Evolutionary conservation across 345 rosid species (phyloP), one percentile per base, ranked within the genome.

Genomic region (Corymbia maculata): DNA sequence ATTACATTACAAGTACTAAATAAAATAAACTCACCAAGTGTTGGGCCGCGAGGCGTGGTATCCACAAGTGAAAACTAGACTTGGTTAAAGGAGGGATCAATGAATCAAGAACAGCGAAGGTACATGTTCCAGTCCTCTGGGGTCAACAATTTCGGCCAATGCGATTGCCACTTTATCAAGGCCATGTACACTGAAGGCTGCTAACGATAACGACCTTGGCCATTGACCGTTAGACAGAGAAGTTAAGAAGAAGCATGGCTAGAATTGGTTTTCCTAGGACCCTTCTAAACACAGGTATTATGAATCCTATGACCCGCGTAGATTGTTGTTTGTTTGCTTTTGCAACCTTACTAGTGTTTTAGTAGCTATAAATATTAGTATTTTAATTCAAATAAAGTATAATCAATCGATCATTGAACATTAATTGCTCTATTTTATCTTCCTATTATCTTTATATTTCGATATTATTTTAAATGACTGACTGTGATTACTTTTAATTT

Each of bases 401-500:
- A 24, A 26, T 26, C 2, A 12, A 11, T 26, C 1, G 2, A 59
- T 26, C n/a, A 26, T 24, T 5, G 15, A 9, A 26, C 26, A 59
- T 1, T 10, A 26, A 26, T 24, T 24, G 0, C 3, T 59, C 26
- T 59, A 24, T 59, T 57, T 59, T 26, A 59, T 59, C 3, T 24
- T 10, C 0, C 6, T 1, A 26, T 26, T 59, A 26, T 24, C 1
- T 26, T 59, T 26, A 59, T 26, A 1, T 12, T 59, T 59, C 3
- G 3, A 11, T 26, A 24, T 14, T 30, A 7, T 59, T 59, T 26
- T 26, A 10, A 59, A 59, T 59, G 6, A 2, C 15, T 0, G 2
- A 7, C 0, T 10, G 0, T 0, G 0, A 10, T 59, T 59, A 26
- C 14, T 0, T 10, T 0, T 3, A 21, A 21, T 55, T 21, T 26